Evolutionary conservation across 192 early-diverging fungal species (phyloP).

Genomic region (Linnemannia zychae): DNA sequence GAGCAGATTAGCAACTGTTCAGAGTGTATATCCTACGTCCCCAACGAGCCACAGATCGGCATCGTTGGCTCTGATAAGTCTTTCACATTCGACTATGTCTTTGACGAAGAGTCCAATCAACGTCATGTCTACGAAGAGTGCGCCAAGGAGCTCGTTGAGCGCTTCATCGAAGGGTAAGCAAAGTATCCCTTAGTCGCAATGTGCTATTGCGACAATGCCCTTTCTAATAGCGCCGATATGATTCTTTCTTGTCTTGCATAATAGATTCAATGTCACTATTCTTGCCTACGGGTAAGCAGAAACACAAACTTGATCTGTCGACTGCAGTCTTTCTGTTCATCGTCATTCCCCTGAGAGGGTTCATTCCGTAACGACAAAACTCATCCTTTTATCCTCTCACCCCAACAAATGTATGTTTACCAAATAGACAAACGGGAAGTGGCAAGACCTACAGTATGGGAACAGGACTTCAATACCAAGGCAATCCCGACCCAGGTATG

Average conservation of each 20-base stretch:
- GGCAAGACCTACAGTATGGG: conserved; percentile 99
- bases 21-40: conserved; percentile 71
- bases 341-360: not conserved
- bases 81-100: conserved; percentile 82
- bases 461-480: conserved; percentile 69
- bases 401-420: not conserved
- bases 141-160: conserved; percentile 71
- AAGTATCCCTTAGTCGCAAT: not conserved
- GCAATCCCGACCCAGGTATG: conserved; percentile 51
- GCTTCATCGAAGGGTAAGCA: conserved; percentile 81
- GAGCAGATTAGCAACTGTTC: conserved; percentile 74
- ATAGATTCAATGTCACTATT: conserved; percentile 94
- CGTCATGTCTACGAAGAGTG: conserved; percentile 68
- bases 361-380: not conserved
- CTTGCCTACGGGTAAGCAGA: conserved; percentile 85
- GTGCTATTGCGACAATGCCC: not conserved
- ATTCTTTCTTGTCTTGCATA: not conserved
- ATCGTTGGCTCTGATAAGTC: conserved; percentile 71
- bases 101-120: conserved; percentile 67
- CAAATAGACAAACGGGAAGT: conserved; percentile 82
- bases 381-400: not conserved
- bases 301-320: not conserved
- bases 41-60: conserved; percentile 73
- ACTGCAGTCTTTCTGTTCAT: not conserved
- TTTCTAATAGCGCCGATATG: not conserved